Conservation (phyloP, 139 green algal species). For the Diplosphaera chodatii region DNA sequence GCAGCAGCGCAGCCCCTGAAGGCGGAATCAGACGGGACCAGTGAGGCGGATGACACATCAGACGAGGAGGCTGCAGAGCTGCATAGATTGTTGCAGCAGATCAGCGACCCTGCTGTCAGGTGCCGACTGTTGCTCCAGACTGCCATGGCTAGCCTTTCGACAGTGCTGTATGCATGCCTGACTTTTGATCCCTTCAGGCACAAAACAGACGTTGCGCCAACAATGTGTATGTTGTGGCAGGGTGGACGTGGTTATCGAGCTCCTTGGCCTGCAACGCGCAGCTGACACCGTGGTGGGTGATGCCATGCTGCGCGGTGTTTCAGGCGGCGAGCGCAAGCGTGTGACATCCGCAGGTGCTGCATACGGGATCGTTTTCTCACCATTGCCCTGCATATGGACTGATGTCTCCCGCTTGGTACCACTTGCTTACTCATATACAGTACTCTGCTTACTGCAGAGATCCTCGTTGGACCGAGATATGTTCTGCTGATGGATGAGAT, state of each 20-base stretch:
- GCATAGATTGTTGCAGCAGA: conserved; percentile 29
- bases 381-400: no score
- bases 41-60: neutral
- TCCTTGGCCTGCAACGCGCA: conserved; percentile 21
- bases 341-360: conserved; percentile 41
- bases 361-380: no score
- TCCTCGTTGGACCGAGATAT: conserved; percentile 44
- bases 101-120: conserved; percentile 11
- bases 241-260: conserved; percentile 13
- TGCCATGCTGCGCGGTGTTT: conserved; percentile 48
- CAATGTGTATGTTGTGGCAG: no score
- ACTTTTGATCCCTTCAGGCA: no score
- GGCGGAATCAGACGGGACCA: neutral
- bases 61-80: conserved; percentile 15
- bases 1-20: neutral
- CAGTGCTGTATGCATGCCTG: no score
- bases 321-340: conserved; percentile 60
- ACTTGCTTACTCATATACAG: no score
- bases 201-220: no score
- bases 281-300: conserved; percentile 37
- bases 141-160: no score
- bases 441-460: conserved; percentile 21
- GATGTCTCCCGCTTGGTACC: no score
- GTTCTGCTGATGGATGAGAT: conserved; percentile 37
- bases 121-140: no score